A percentile compares a stretch with the other conserved stretches of the same genome.
These are phyloP conservation scores for Pogostemon cablin DNA, from an alignment of 257 asterid species.

Conservation along the genomic window DNA sequence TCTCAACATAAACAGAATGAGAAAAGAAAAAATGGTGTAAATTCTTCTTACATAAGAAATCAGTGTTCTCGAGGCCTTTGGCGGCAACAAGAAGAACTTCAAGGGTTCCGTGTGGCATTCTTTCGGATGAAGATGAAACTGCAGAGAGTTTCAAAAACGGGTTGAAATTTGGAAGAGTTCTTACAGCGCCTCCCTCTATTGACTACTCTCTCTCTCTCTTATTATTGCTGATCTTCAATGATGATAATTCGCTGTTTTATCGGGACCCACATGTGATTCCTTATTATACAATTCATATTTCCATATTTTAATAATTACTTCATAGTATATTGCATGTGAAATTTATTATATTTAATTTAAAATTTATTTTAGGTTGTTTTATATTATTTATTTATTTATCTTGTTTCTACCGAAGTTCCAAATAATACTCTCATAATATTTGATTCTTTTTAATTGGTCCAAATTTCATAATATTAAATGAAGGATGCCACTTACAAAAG, in stretches of 20 bases:
- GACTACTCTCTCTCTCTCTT: not conserved
- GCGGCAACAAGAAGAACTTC: slow-evolving; percentile 79
- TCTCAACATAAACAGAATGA: not conserved
- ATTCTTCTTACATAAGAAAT: slow-evolving; percentile 55
- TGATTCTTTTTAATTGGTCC: too few relatives aligned
- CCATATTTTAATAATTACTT: too few relatives aligned
- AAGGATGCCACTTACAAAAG: too few relatives aligned
- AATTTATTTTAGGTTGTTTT: too few relatives aligned
- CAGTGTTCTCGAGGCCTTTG: slow-evolving; percentile 66
- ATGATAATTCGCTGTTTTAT: not conserved
- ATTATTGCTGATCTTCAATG: slow-evolving; percentile 7
- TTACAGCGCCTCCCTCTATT: not conserved
- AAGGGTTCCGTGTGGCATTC: slow-evolving; percentile 74
- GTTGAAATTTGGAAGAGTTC: slow-evolving; percentile 2
- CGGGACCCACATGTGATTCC: slow-evolving; percentile 28
- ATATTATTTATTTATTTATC: too few relatives aligned
- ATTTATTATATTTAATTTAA: too few relatives aligned
- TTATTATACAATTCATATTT: not conserved
- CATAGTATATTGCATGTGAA: too few relatives aligned
- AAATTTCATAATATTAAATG: too few relatives aligned
- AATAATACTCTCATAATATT: too few relatives aligned
- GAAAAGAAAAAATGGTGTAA: not conserved
- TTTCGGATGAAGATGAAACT: slow-evolving; percentile 25
- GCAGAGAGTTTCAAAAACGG: slow-evolving; percentile 24
- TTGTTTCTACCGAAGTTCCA: too few relatives aligned